Evolutionary conservation across 176 grass and related monocot genomes (phyloP).

Genomic region (Leersia perrieri): DNA sequence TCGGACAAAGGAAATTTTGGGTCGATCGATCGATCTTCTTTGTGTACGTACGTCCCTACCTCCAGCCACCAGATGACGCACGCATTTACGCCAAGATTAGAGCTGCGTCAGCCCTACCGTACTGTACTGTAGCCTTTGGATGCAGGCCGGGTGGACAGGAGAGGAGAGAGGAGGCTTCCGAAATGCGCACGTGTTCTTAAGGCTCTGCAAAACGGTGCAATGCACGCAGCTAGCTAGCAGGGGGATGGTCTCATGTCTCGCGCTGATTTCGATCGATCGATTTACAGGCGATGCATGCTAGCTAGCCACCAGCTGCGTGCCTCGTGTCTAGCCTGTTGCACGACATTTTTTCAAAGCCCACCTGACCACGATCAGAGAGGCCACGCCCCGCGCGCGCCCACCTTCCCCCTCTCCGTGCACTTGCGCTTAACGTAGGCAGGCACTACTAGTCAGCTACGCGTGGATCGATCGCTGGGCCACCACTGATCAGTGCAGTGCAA

Average conservation of each 20-base stretch:
- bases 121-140: background rate
- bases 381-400: conserved; percentile 4
- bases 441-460: background rate
- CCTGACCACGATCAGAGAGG: conserved; percentile 14
- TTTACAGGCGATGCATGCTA: background rate
- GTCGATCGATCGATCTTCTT: background rate
- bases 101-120: background rate
- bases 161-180: background rate
- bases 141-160: no score
- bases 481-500: background rate
- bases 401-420: background rate
- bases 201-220: background rate
- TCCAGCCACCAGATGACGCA: background rate
- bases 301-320: background rate
- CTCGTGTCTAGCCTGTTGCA: background rate
- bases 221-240: background rate
- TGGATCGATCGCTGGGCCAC: background rate
- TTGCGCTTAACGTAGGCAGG: background rate
- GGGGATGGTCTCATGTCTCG: background rate
- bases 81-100: background rate
- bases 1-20: background rate
- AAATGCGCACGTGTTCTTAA: conserved; percentile 29
- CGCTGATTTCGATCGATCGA: background rate
- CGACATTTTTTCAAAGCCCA: conserved; percentile 44
- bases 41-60: background rate